phyloP scores from a whole-genome alignment of 371 early-diverging fungal genomes.

The Umbelopsis sp. region DNA sequence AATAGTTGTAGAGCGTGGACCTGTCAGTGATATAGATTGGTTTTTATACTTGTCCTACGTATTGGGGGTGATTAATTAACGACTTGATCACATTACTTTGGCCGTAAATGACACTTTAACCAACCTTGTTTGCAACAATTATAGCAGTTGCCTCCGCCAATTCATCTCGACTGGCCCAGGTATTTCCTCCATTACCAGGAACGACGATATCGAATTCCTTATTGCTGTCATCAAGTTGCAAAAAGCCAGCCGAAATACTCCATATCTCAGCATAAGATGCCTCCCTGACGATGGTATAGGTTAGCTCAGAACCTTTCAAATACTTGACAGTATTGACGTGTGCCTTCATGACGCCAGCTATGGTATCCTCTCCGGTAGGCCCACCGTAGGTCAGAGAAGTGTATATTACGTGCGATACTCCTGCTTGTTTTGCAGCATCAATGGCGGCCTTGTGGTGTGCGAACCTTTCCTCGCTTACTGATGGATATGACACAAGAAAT shows the following conservation, averaged over 20 bases:
- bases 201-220: not conserved
- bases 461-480: not conserved
- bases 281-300: not conserved
- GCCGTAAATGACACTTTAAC: not conserved
- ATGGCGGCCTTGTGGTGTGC: slow-evolving; percentile 7
- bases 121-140: slow-evolving; percentile 9
- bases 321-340: slow-evolving; percentile 8
- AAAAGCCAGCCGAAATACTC: not conserved
- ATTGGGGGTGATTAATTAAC: not conserved
- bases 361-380: not conserved
- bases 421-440: not conserved
- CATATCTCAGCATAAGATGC: not conserved
- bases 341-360: slow-evolving; percentile 1
- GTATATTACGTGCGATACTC: not conserved
- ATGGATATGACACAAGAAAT: slow-evolving; percentile 1
- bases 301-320: not conserved
- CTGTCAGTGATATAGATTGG: slow-evolving; percentile 13
- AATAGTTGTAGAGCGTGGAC: slow-evolving; percentile 1
- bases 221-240: slow-evolving; percentile 12
- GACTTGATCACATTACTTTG: too few relatives aligned
- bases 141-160: not conserved
- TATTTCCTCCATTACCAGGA: not conserved
- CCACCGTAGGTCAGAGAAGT: slow-evolving; percentile 14
- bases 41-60: not conserved
- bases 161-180: slow-evolving; percentile 11